Conservation (phyloP, 805 yeast genomes). For the Peterozyma xylosa region DNA sequence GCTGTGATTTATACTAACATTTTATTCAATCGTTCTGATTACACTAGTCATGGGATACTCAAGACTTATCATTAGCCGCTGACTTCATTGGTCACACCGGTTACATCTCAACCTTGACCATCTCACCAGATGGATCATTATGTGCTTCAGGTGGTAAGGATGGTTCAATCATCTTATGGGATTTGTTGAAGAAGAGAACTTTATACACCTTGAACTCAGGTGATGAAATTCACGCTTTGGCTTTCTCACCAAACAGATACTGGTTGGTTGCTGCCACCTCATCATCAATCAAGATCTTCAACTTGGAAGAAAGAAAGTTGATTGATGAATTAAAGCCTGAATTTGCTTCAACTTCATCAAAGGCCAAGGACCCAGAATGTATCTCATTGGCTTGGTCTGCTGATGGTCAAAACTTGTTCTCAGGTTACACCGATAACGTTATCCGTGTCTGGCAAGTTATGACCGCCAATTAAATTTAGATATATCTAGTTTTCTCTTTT, state of each 20-base stretch:
- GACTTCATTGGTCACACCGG: slow-evolving; percentile 99
- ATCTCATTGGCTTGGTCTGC: slow-evolving; percentile 99
- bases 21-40: slow-evolving; percentile 3
- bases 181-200: slow-evolving; percentile 76
- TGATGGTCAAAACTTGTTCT: slow-evolving; percentile 98
- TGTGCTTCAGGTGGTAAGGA: slow-evolving; percentile 99
- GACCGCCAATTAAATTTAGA: slow-evolving; percentile 50
- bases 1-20: slow-evolving; percentile 9
- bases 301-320: slow-evolving; percentile 89
- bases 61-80: slow-evolving; percentile 78
- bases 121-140: slow-evolving; percentile 99
- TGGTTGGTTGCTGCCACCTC: slow-evolving; percentile 99
- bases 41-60: slow-evolving; percentile 86
- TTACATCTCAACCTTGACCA: slow-evolving; percentile 93
- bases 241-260: slow-evolving; percentile 99
- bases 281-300: slow-evolving; percentile 95
- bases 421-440: slow-evolving; percentile 99
- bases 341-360: slow-evolving; percentile 72
- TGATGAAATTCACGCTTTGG: slow-evolving; percentile 96
- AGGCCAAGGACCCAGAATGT: slow-evolving; percentile 97
- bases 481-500: background rate
- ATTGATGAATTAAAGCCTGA: slow-evolving; percentile 98
- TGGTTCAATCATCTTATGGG: slow-evolving; percentile 98
- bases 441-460: slow-evolving; percentile 99
- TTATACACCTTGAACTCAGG: slow-evolving; percentile 92